Base-by-base conservation (phyloP, 176 grass and related monocot species). In the Rhynchospora breviuscula region DNA sequence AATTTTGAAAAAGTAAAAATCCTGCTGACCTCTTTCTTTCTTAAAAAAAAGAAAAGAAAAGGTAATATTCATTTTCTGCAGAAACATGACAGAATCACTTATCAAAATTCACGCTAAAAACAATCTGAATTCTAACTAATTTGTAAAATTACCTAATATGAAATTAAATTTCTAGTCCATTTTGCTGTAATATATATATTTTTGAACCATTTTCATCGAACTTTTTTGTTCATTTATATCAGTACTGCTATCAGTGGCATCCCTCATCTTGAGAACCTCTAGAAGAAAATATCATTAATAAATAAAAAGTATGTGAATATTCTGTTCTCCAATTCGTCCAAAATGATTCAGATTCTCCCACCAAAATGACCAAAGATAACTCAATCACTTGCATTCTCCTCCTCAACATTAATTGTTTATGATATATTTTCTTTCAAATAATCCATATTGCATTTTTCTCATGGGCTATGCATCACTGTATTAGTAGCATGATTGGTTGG, bases 321-420 rank as follows among this genome's bases (percentile, higher is more conserved):
- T 75, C 70, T 75, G 46, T 23, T 10, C 70, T 75, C 70, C 70
- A 75, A 75, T 75, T 75, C 70, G 5, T 52, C 33, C 4, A 75
- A 13, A 74, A 52, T 75, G 70, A 75, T 75, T 75, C 70, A 75
- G 70, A 75, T 75, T 75, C 70, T 52, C 46, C 35, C 70, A 75
- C 70, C 70, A 75, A 75, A 51, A 75, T 75, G 46, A 75, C n/a
- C 45, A 47, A 74, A 49, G n/a, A 70, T 70, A 19, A 5, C 10
- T 3, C 69, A 49, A 49, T 49, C 43, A 22, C 67, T 21, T 71
- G 3, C 43, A 21, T 71, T 46, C 17, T 49, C 11, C 46, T 52
- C 10, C n/a, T 53, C 70, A 53, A 52, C 1, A 13, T 51, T 52
- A 11, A 23, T 75, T 73, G 45, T 51, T 51, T 75, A 75, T 74